Conservation (phyloP, 164 flowering plant genomes). For the Magnolia officinalis region DNA sequence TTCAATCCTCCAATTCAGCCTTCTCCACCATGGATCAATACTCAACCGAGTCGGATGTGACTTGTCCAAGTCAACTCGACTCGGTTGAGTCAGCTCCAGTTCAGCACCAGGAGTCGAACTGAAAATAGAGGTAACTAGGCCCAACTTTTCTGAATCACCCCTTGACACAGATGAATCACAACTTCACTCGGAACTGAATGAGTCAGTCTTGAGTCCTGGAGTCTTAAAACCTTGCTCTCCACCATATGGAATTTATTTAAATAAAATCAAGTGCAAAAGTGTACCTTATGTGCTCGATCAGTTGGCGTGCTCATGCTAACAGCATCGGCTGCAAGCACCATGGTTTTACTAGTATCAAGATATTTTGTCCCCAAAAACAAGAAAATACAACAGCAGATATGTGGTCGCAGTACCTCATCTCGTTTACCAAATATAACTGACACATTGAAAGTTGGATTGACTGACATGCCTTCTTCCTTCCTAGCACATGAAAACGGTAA, state of each 20-base stretch:
- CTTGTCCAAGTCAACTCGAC: no score
- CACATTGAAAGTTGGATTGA: slow-evolving; percentile 62
- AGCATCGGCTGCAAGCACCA: slow-evolving; percentile 71
- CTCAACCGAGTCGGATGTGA: no score
- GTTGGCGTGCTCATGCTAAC: slow-evolving; percentile 72
- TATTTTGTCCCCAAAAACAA: neutral
- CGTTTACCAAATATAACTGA: slow-evolving; percentile 80
- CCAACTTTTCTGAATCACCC: neutral
- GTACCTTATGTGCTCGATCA: slow-evolving; percentile 86
- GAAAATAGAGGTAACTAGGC: neutral
- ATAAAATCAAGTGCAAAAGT: neutral
- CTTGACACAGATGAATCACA: neutral
- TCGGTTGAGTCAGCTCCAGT: no score
- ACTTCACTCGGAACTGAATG: neutral
- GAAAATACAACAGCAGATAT: neutral
- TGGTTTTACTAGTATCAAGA: slow-evolving; percentile 8
- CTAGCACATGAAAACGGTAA: slow-evolving; percentile 25
- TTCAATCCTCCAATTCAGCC: no score
- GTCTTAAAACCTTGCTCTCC: neutral
- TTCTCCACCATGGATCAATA: no score
- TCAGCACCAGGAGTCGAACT: no score
- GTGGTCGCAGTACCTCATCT: slow-evolving; percentile 68
- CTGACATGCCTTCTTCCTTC: slow-evolving; percentile 76
- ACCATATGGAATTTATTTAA: neutral
- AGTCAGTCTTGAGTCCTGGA: neutral